Base-by-base conservation (phyloP, 768 basidiomycete species). In the Mycena vulgaris region DNA sequence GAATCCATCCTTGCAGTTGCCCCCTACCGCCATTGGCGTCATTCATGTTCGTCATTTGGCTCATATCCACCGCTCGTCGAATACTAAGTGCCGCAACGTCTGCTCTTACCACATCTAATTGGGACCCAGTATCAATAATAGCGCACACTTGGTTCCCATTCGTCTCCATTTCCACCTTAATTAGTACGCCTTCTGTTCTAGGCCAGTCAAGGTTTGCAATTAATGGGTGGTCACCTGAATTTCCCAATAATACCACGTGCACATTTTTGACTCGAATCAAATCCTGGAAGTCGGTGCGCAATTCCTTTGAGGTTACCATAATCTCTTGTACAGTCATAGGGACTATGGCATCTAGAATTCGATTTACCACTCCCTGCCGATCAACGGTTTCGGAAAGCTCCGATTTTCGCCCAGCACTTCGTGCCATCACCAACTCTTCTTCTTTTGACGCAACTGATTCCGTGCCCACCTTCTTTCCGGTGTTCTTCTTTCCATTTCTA, bases 1-100 rank as follows among this genome's bases (percentile, higher is more conserved):
- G n/a, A 9, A 77, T 70, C 39, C 75, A 57, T 19, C 79, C 79
- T 53, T 57, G 55, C 14, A 78, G 59, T 2, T 65, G 33, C 0
- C 75, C 74, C 52, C 71, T 61, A 2, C 75, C 76, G 2, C 80
- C 79, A 70, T 80, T 82, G 0, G 78, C 79, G 57, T 82, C 80
- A 37, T 62, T 66, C 72, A 80, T 76, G 1, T 19, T 56, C 1
- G 60, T 49, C 7, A 61, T 31, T 11, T n/a, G 47, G 8, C n/a
- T 49, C 17, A 73, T 62, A 17, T 78, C 75, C 2, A 78, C 66
- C 0, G 75, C 66, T 5, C 67, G 28, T 3, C 62, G 51, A 68
- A 57, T 27, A 35, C 49, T 2, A 14, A 23, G 1, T 7, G 71
- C 53, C 0, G 72, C 78, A 3, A 74, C 11, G 5, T 71, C 64